Evolutionary conservation across 2,329 filamentous ascomycete species (phyloP), one percentile per base, ranked within the genome.

Genomic region (Beauveria rudraprayagi): DNA sequence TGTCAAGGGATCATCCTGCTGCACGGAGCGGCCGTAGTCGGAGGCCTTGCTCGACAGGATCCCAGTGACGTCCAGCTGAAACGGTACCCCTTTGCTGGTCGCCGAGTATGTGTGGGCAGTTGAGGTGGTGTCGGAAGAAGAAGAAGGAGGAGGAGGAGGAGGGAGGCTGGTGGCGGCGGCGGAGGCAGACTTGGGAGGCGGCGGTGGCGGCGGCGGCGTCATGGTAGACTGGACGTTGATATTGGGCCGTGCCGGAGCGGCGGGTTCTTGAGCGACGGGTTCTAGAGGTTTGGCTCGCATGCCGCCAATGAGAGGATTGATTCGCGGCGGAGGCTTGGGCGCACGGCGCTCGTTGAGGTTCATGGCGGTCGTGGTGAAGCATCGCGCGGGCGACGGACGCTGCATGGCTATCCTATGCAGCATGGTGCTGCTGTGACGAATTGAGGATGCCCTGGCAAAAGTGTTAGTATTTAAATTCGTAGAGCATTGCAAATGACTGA

Each of bases 31-130:
- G 19, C 58, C 63, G 60, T 66, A 69, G 46, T 63, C 64, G 56
- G 66, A 65, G 8, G 70, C 64, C 50, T 71, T 70, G 63, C 67
- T 67, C 64, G 70, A 68, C 63, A 77, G 67, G 61, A 78, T 70
- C 47, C 68, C 67, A 44, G 72, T 67, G 34, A 77, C 69, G 63
- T 77, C 70, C 53, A 75, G 41, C 28, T 60, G 61, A 41, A 65
- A 60, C 51, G 61, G 59, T 16, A 60, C 16, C 17, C 41, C 50
- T 30, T 62, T 48, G 26, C 52, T 56, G 56, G 62, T 54, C 44
- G 60, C 46, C 56, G 63, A 62, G 61, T 63, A 19, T 59, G 59
- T 9, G 58, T 48, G 30, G 37, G 46, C 9, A 34, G 47, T 40
- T 43, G 56, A 14, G 52, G 59, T 16, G 51, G 48, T 44, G 55